These are phyloP conservation scores for Brassica carinata DNA, from an alignment of 345 rosid species.

Conservation along the genomic window DNA sequence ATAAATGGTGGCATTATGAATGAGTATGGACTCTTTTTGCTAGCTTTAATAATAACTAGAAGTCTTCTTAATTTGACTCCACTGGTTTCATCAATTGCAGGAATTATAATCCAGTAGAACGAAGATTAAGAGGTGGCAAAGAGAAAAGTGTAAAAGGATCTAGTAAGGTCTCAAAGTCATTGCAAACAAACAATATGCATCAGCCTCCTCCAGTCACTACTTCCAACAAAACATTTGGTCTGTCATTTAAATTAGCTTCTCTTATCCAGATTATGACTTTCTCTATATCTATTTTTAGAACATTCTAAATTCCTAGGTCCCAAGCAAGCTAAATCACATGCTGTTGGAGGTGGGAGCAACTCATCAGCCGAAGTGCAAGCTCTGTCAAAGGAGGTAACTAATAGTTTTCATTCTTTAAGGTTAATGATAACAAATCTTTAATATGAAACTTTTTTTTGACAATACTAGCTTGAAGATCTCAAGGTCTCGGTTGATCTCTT, in stretches of 20 bases:
- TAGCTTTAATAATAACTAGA: neutral
- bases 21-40: slow-evolving; percentile 51
- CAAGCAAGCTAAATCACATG: slow-evolving; percentile 54
- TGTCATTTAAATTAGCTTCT: neutral
- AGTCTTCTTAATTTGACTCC: neutral
- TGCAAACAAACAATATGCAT: slow-evolving; percentile 67
- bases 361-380: slow-evolving; percentile 58
- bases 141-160: slow-evolving; percentile 55
- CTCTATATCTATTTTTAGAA: neutral
- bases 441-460: slow-evolving; percentile 4
- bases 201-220: slow-evolving; percentile 33
- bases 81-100: slow-evolving; percentile 38
- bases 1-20: slow-evolving; percentile 95
- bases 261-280: neutral
- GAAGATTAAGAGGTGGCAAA: slow-evolving; percentile 81
- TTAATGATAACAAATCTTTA: neutral
- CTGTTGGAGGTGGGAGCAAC: slow-evolving; percentile 45
- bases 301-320: slow-evolving; percentile 47
- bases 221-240: slow-evolving; percentile 25
- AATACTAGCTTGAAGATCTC: slow-evolving; percentile 62
- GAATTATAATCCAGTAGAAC: slow-evolving; percentile 88
- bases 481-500: slow-evolving; percentile 73
- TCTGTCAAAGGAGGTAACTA: slow-evolving; percentile 79
- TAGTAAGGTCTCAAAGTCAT: slow-evolving; percentile 67
- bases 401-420: neutral